Evolutionary conservation across 768 basidiomycete genomes (phyloP).

Genomic region (Pholiota microspora): DNA sequence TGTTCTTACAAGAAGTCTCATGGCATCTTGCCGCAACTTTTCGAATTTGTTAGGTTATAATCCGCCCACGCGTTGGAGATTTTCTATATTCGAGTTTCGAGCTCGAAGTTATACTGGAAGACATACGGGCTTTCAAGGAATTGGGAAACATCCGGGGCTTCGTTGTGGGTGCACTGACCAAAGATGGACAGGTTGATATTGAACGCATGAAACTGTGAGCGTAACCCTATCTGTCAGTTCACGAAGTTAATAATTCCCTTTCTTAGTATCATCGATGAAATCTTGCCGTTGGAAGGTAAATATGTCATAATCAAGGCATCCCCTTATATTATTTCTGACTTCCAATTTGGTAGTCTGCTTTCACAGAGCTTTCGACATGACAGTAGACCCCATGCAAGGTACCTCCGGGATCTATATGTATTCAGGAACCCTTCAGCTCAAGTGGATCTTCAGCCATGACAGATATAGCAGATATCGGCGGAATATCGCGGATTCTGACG

Average conservation of each 20-base stretch:
- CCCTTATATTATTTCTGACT: not conserved
- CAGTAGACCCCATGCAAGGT: constrained; percentile 53
- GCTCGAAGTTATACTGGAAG: constrained; percentile 70
- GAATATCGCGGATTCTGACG: constrained; percentile 75
- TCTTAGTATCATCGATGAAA: constrained; percentile 54
- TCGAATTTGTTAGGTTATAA: constrained; percentile 56
- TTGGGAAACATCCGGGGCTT: constrained; percentile 55
- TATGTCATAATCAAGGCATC: constrained; percentile 2
- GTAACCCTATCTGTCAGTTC: not conserved
- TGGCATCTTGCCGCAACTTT: not conserved
- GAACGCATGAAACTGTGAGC: constrained; percentile 53
- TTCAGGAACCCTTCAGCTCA: not conserved
- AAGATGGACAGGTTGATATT: constrained; percentile 58
- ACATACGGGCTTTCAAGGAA: constrained; percentile 60
- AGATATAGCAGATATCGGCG: constrained; percentile 53
- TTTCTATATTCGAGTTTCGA: constrained; percentile 72
- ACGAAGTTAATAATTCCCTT: not conserved
- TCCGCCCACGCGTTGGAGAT: constrained; percentile 77
- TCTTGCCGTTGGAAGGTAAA: constrained; percentile 68
- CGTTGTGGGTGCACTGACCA: constrained; percentile 62
- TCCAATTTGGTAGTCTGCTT: constrained; percentile 56
- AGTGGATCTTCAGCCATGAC: constrained; percentile 33
- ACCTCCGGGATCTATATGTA: constrained; percentile 8
- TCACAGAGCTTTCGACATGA: constrained; percentile 80
- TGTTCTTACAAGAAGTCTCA: not conserved